Conservation (phyloP, 2,329 filamentous ascomycete species). For the Talaromyces rugulosus region DNA sequence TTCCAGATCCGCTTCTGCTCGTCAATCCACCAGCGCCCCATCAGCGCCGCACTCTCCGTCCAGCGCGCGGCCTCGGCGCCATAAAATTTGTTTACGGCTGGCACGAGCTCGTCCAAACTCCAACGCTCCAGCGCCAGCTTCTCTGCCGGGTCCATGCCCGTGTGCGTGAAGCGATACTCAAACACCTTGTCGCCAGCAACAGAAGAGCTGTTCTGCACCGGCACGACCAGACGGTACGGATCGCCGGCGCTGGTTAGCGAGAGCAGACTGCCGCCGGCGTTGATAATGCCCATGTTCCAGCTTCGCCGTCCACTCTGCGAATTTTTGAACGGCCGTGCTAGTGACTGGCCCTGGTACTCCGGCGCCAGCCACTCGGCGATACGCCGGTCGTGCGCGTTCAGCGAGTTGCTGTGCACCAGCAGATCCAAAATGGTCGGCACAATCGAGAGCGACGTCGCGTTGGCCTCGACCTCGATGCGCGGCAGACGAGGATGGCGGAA, state of each 20-base stretch:
- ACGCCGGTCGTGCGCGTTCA: constrained; percentile 29
- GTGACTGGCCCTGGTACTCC: constrained; percentile 46
- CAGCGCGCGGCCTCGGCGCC: constrained; percentile 30
- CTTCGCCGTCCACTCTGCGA: constrained; percentile 22
- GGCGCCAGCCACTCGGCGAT: constrained; percentile 38
- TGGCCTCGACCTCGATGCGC: constrained; percentile 37
- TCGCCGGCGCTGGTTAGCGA: constrained; percentile 68
- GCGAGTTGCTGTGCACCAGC: constrained; percentile 37
- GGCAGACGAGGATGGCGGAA: constrained; percentile 44
- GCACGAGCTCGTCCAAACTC: constrained; percentile 22
- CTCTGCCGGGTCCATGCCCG: constrained; percentile 32
- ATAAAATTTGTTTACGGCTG: constrained; percentile 22
- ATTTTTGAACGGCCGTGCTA: constrained; percentile 37
- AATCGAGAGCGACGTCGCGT: constrained; percentile 39
- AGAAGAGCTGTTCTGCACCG: constrained; percentile 43
- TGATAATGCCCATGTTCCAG: constrained; percentile 34
- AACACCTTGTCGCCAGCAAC: constrained; percentile 60
- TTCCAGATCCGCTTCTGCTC: constrained; percentile 28
- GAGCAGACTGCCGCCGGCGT: constrained; percentile 46
- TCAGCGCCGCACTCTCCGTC: constrained; percentile 32
- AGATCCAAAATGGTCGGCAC: constrained; percentile 46
- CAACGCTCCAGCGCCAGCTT: constrained; percentile 25
- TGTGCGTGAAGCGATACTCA: constrained; percentile 32
- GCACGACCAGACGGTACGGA: constrained; percentile 66
- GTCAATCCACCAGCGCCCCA: constrained; percentile 35